Base-by-base conservation (phyloP, 345 rosid species). In the Linum trigynum region DNA sequence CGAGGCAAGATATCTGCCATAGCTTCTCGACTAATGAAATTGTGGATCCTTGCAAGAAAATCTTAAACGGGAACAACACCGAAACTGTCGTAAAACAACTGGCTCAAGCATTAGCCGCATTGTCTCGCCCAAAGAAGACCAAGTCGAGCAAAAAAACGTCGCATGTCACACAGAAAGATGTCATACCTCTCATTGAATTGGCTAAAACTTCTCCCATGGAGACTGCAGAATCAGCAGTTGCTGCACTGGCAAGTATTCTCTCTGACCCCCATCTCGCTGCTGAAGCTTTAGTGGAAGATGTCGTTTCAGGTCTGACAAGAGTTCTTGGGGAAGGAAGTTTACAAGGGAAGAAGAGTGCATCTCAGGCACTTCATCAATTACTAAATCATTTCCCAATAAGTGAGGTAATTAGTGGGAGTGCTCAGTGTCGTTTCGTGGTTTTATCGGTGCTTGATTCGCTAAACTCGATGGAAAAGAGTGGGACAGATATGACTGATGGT, bases 181-280 rank as follows among this genome's bases (percentile, higher is more conserved):
- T 85, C 62, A 85, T 80, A 69, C 84, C 91, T 67, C 78, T 91
- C 57, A 81, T 89, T 69, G 77, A 76, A 63, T 75, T 86, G 84
- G 95, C 92, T 12, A 85, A 87, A 71, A 80, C 90, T 66, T 81
- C 95, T 68, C 78, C 85, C 50, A 67, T 82, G 57, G 88, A 81
- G 63, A 83, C 86, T 67, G 89, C 98, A 68, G 95, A 89, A 77
- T 80, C 86, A 17, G 96, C 95, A 50, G 82, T 87, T 65, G 84
- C 87, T 72, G 90, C 98, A 2, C 73, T 89, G 71, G 95, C 98
- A 73, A 91, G 86, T 81, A 84, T 89, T 75, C 80, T 91, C 57
- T 83, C 79, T 38, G 87, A 87, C 74, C 78, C 83, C 62, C 87
- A 85, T 73, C 75, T 89, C 53, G 94, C 96, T 36, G 83, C 82